phyloP scores from a whole-genome alignment of 1,284 basidiomycete species.

The Pseudozyma pruni region DNA sequence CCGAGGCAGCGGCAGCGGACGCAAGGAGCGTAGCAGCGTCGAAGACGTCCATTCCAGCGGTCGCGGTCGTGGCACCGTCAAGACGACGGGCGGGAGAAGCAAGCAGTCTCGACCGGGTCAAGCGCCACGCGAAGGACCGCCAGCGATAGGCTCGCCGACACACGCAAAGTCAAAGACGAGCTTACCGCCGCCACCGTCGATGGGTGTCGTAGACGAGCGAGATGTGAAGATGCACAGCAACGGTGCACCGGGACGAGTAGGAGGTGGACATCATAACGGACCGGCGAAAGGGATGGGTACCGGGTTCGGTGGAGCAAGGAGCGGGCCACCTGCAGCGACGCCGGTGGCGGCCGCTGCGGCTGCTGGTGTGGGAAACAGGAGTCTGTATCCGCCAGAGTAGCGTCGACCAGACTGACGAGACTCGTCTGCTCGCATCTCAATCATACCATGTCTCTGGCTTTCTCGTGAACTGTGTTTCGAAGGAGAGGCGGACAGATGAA shows the following conservation, averaged over 20 bases:
- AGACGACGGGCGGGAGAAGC: constrained; percentile 19
- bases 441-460: too few species aligned
- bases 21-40: constrained; percentile 21
- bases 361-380: constrained; percentile 20
- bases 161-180: constrained; percentile 15
- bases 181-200: constrained; percentile 36
- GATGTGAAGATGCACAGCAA: constrained; percentile 15
- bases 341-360: constrained; percentile 30
- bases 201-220: constrained; percentile 16
- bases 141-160: constrained; percentile 1
- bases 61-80: constrained; percentile 23
- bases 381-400: constrained; percentile 26
- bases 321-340: constrained; percentile 17
- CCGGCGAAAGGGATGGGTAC: background rate
- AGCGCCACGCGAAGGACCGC: constrained; percentile 1
- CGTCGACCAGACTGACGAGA: too few species aligned
- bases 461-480: background rate
- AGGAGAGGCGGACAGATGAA: too few species aligned
- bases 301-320: background rate
- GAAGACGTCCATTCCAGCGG: constrained; percentile 26
- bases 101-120: constrained; percentile 31
- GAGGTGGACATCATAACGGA: background rate
- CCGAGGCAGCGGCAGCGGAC: constrained; percentile 24
- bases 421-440: background rate
- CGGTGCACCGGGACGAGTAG: background rate